Evolutionary conservation across 352 stramenopile species (phyloP).

Genomic region (Globisporangium paddicum): DNA sequence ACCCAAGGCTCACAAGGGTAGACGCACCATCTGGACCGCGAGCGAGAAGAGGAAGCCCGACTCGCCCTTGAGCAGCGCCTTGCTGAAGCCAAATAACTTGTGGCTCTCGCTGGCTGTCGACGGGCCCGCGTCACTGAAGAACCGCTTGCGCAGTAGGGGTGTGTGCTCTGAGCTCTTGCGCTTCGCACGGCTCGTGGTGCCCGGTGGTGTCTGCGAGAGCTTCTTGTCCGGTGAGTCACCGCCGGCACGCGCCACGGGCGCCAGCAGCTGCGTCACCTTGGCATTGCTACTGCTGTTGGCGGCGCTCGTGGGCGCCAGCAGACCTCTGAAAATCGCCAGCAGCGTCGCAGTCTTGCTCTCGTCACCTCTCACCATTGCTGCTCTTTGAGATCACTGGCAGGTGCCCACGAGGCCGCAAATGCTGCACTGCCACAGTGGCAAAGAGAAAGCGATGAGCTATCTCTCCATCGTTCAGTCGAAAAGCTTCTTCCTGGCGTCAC

Average conservation of each 20-base stretch:
- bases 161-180: constrained; percentile 7
- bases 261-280: constrained; percentile 2
- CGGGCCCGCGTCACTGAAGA: neutral
- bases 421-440: constrained; percentile 5
- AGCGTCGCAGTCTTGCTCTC: constrained; percentile 3
- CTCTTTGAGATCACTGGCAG: neutral
- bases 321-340: neutral
- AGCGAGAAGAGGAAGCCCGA: constrained; percentile 24
- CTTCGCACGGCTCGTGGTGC: neutral
- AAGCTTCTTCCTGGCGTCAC: too few species aligned
- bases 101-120: neutral
- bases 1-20: too few species aligned
- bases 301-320: neutral
- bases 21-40: constrained; percentile 27
- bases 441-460: too few species aligned
- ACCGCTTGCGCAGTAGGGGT: neutral
- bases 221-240: neutral
- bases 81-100: constrained; percentile 21
- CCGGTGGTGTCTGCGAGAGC: neutral
- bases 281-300: neutral
- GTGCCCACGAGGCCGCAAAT: neutral
- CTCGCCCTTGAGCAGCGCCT: constrained; percentile 21
- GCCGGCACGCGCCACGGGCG: neutral
- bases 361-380: neutral
- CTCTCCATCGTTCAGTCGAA: too few species aligned